Conservation (phyloP, 495 filamentous ascomycete species). For the Parathielavia hyrcaniae region DNA sequence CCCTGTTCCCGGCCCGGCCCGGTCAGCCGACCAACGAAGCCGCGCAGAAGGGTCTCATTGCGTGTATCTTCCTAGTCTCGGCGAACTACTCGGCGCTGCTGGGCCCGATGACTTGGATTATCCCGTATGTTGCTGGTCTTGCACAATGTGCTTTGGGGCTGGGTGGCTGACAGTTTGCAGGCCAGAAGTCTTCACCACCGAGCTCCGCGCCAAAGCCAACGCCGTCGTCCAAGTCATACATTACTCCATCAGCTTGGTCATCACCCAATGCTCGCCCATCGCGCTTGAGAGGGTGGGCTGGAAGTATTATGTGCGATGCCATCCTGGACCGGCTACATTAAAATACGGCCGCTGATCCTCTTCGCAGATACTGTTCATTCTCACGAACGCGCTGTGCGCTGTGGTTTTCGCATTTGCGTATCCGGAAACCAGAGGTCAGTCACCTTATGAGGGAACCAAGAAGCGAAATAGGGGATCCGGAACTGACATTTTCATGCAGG, state of each 20-base stretch:
- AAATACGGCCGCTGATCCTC: neutral
- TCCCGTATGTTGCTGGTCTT: conserved; percentile 29
- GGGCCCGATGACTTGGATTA: conserved; percentile 52
- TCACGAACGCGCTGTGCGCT: conserved; percentile 44
- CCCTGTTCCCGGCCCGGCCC: conserved; percentile 40
- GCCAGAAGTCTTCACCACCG: conserved; percentile 53
- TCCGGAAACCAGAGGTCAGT: conserved; percentile 46
- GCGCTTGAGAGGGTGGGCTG: conserved; percentile 44
- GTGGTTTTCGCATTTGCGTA: conserved; percentile 44
- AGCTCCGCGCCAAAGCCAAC: conserved; percentile 49
- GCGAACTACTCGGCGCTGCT: conserved; percentile 50
- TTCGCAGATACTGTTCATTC: conserved; percentile 45
- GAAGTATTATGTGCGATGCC: conserved; percentile 39
- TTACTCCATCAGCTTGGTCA: conserved; percentile 50
- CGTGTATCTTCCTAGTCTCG: conserved; percentile 54
- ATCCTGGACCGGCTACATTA: too few relatives aligned
- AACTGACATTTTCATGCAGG: conserved; percentile 13
- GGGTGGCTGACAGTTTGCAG: conserved; percentile 11
- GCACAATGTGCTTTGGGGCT: neutral
- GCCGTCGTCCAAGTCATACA: conserved; percentile 49
- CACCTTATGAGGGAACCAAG: neutral
- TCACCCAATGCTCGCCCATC: conserved; percentile 52
- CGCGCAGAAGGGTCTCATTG: conserved; percentile 46
- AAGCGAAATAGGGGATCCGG: neutral
- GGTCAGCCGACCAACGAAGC: conserved; percentile 33